phyloP scores from a whole-genome alignment of 495 filamentous ascomycete genomes.

The Xylaria grammica region DNA sequence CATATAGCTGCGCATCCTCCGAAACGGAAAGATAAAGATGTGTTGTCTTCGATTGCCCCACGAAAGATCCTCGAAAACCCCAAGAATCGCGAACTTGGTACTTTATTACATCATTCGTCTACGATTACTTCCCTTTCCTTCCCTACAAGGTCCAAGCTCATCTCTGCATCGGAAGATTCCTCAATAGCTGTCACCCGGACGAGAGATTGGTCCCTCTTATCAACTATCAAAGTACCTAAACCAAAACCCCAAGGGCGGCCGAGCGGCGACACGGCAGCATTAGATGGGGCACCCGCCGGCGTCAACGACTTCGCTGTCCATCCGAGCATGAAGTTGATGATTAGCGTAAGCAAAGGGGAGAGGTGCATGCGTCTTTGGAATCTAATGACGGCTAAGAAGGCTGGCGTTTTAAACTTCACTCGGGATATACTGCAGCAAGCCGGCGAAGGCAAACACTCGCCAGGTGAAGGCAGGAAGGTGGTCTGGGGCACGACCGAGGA shows the following conservation, averaged over 20 bases:
- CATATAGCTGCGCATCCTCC: conserved; percentile 79
- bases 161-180: conserved; percentile 84
- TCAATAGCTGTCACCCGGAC: conserved; percentile 84
- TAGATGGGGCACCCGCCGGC: conserved; percentile 84
- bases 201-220: conserved; percentile 87
- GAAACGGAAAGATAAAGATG: conserved; percentile 46
- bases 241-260: conserved; percentile 84
- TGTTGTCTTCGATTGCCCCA: conserved; percentile 65
- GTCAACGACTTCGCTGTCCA: conserved; percentile 96
- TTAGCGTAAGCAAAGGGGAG: conserved; percentile 88
- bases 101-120: conserved; percentile 81
- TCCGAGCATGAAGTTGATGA: conserved; percentile 93
- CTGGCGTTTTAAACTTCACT: conserved; percentile 84
- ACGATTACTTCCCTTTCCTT: conserved; percentile 80
- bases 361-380: conserved; percentile 95
- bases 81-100: conserved; percentile 85
- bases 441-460: conserved; percentile 75
- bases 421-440: conserved; percentile 68
- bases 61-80: conserved; percentile 79
- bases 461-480: conserved; percentile 83
- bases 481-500: conserved; percentile 73
- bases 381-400: conserved; percentile 93
- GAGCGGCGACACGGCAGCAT: conserved; percentile 84
- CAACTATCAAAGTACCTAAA: conserved; percentile 87
- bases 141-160: conserved; percentile 84